Evolutionary conservation across 768 basidiomycete genomes (phyloP).

Genomic region (Tricholoma bakamatsutake): DNA sequence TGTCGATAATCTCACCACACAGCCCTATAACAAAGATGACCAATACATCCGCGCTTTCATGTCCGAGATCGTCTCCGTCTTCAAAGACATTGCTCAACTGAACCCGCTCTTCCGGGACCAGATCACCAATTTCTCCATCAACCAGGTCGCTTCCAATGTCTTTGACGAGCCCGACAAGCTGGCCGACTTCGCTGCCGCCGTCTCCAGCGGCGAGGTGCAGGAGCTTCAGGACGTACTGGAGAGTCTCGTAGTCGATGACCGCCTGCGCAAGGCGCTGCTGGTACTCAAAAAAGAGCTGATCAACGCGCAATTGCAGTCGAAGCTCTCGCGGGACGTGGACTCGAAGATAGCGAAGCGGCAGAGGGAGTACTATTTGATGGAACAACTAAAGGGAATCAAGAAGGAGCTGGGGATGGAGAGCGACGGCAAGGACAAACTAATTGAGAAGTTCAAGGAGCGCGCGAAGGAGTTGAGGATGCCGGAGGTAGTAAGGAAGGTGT

Average conservation of each 20-base stretch:
- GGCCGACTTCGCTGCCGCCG: constrained; percentile 95
- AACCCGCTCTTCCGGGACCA: constrained; percentile 98
- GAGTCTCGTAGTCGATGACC: constrained; percentile 77
- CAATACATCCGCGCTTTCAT: constrained; percentile 95
- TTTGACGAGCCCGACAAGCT: constrained; percentile 98
- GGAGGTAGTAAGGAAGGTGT: constrained; percentile 83
- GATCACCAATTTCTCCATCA: constrained; percentile 93
- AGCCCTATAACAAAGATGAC: constrained; percentile 86
- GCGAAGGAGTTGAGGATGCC: constrained; percentile 85
- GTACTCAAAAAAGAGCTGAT: constrained; percentile 98
- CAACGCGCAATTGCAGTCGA: constrained; percentile 91
- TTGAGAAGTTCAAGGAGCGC: constrained; percentile 87
- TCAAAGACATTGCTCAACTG: constrained; percentile 97
- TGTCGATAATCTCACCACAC: constrained; percentile 75
- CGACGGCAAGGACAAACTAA: constrained; percentile 91
- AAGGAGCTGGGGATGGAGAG: constrained; percentile 94
- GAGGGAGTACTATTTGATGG: constrained; percentile 93
- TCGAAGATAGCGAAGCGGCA: constrained; percentile 92
- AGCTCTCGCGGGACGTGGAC: constrained; percentile 90
- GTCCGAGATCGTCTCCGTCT: constrained; percentile 93
- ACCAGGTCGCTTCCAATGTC: constrained; percentile 86
- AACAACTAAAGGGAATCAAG: constrained; percentile 94
- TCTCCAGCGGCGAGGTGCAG: constrained; percentile 85
- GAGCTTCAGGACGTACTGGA: constrained; percentile 95
- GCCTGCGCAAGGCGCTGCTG: constrained; percentile 82